Evolutionary conservation across 768 basidiomycete genomes (phyloP), one percentile per base, ranked within the genome.

Genomic region (Hericium rajendrae): DNA sequence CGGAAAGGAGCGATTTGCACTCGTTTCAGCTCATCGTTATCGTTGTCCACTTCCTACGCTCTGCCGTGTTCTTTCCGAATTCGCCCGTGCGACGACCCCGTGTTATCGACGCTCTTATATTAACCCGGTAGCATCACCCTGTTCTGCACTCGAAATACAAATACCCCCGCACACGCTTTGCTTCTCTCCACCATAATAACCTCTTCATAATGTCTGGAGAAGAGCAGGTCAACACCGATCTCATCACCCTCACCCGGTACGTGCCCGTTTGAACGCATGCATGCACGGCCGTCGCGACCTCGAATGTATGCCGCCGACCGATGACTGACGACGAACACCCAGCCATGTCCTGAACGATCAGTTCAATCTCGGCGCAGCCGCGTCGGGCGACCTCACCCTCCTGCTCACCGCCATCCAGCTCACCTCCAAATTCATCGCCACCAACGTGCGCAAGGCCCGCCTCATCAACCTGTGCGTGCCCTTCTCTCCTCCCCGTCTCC

Each of bases 401-500:
- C 82, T 99, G 57, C 80, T 99, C 62, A 95, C 87, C 59, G 95
- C 94, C 50, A 97, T 99, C 70, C 93, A 97, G 70, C 84, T 93
- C 62, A 91, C 91, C 37, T 93, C 89, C 75, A 94, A 93, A 73
- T 97, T 97, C 78, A 97, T 98, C 69, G 91, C 94, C 2, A 94
- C 92, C 64, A 98, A 97, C 68, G 97, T 99, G 66, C 85, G 97
- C 63, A 91, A 92, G 73, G 97, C 97, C 26, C 83, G 95, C 51
- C 78, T 99, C 60, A 97, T 99, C 76, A 98, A 99, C 71, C 81
- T 99, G 90, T 95, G 65, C 67, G 91, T 75, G 50, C 43, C 49
- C 18, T 37, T 5, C 53, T 39, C 48, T 56, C 22, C 39, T 37
- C 40, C 58, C 60, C 20, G 59, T 50, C 41, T 3, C 43, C 18